Conservation (phyloP, 768 basidiomycete species). For the Kondoa subrosea region DNA sequence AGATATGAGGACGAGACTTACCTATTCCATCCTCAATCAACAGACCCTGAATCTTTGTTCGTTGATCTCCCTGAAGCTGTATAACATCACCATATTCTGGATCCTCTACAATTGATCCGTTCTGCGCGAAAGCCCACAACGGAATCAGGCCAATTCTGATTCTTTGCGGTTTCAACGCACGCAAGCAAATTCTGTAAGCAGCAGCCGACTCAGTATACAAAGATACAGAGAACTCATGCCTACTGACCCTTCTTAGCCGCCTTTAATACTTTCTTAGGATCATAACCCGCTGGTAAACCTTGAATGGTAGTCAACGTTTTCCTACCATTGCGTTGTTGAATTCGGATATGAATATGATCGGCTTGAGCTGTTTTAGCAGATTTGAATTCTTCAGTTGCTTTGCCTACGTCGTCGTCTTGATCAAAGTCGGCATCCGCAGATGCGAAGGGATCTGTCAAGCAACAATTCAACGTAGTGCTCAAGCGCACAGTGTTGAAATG, state of each 20-base stretch:
- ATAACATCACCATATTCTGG: slow-evolving; percentile 92
- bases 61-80: slow-evolving; percentile 96
- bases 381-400: slow-evolving; percentile 20
- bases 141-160: not conserved
- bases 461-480: not conserved
- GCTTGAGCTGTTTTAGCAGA: slow-evolving; percentile 19
- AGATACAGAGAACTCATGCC: slow-evolving; percentile 7
- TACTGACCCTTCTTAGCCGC: slow-evolving; percentile 78
- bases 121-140: slow-evolving; percentile 36
- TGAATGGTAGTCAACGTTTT: slow-evolving; percentile 97
- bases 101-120: slow-evolving; percentile 89
- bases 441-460: not conserved
- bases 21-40: slow-evolving; percentile 65
- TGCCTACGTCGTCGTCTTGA: slow-evolving; percentile 19
- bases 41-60: slow-evolving; percentile 74
- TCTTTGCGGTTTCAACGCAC: slow-evolving; percentile 84
- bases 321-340: slow-evolving; percentile 97
- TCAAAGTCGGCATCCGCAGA: slow-evolving; percentile 9
- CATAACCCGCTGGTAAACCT: slow-evolving; percentile 87
- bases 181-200: slow-evolving; percentile 31
- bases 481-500: not conserved
- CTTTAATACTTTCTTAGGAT: slow-evolving; percentile 93
- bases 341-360: slow-evolving; percentile 81
- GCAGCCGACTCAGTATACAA: not conserved
- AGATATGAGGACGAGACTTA: slow-evolving; percentile 31